Evolutionary conservation across 345 rosid species (phyloP), one percentile per base, ranked within the genome.

Genomic region (Arabidopsis arenosa): DNA sequence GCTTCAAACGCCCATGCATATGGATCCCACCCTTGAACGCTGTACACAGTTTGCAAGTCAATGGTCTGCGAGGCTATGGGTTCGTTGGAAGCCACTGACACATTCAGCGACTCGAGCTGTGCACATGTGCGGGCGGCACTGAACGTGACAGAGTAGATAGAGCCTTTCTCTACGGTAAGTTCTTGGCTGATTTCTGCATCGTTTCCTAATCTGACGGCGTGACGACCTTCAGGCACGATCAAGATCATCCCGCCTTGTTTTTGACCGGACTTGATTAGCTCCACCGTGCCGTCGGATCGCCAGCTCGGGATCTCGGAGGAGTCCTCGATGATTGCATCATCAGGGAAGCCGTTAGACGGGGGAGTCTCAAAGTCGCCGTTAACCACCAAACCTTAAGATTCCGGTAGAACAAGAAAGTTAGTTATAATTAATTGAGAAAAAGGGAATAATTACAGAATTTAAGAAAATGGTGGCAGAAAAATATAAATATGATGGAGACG

Each of bases 81-180:
- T 3, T 69, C 64, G n/a, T 62, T 57, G 0, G 89, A 83, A 36
- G 84, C 84, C 45, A 91, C 95, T 2, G 97, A 93, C 10, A 91
- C 89, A 75, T 93, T 93, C 8, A 93, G 70, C n/a, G 97, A 85
- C 80, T 93, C 98, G 15, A 91, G 79, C 83, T 91, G 97, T 1
- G 97, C 98, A 75, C 97, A 93, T 41, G 98, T 93, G 77, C 98
- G 96, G 10, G 98, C 97, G 6, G 98, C 96, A 14, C 98, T 88
- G 82, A 91, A 93, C 5, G 98, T 90, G 3, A 93, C 87, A 1
- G 98, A 87, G 82, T 93, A 93, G 1, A 79, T 40, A 3, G 87
- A 79, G 1, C 98, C 96, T 67, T 91, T 93, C 71, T 91, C 94
- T 37, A 93, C 92, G 74, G 81, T 45, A 18, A 93, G 71, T 17